Evolutionary conservation across 1,284 basidiomycete genomes (phyloP).

Genomic region (Xerocomus minutiporus): DNA sequence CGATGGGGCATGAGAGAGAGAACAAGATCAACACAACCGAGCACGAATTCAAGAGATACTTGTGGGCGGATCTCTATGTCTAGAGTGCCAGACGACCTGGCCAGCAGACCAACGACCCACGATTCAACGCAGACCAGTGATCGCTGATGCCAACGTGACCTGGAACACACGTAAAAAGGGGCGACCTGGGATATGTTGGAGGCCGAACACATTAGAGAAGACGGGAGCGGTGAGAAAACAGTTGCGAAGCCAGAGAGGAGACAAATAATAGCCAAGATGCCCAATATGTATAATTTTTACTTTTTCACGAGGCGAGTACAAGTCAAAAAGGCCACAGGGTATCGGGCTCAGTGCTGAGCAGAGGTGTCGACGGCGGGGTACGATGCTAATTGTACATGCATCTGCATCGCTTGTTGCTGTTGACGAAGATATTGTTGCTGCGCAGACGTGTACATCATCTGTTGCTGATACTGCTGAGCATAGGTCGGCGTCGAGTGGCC

Average conservation of each 20-base stretch:
- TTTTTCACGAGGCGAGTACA: conserved; percentile 16
- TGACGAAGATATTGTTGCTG: conserved; percentile 35
- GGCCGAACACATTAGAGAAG: conserved; percentile 22
- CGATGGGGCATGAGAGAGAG: conserved; percentile 3
- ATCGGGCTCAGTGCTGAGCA: conserved; percentile 23
- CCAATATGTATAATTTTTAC: conserved; percentile 38
- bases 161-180: conserved; percentile 1
- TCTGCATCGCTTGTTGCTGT: conserved; percentile 32
- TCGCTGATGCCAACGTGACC: conserved; percentile 3
- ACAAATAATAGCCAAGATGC: conserved; percentile 26
- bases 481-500: conserved; percentile 28
- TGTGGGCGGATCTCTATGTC: conserved; percentile 17
- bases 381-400: conserved; percentile 28
- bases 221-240: conserved; percentile 4
- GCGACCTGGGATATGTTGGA: conserved; percentile 36
- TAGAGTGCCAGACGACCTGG: conserved; percentile 12
- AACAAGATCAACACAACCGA: conserved; percentile 25
- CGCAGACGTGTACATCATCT: conserved; percentile 34
- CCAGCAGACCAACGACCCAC: conserved; percentile 1
- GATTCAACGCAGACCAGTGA: neutral
- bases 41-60: conserved; percentile 1
- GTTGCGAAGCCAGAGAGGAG: conserved; percentile 5
- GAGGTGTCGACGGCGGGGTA: conserved; percentile 19
- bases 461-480: conserved; percentile 36
- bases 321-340: conserved; percentile 6